phyloP scores from a whole-genome alignment of 148 eudicot genomes.

The Amaranthus cruentus region DNA sequence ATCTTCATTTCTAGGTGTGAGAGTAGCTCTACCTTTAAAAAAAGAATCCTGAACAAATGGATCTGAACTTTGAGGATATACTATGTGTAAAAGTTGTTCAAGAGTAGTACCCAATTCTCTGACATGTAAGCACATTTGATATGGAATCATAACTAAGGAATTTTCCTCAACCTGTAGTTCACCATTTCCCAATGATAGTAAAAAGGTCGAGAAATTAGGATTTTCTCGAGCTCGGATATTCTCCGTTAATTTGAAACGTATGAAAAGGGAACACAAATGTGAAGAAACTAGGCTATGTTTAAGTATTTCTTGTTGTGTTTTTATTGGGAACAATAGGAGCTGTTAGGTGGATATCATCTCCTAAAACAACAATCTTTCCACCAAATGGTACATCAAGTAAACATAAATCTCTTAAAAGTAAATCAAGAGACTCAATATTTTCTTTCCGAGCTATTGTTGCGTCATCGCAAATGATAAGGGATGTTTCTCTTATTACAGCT shows the following conservation, averaged over 20 bases:
- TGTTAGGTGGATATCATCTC: neutral
- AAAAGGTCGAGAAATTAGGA: neutral
- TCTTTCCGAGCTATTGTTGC: too few species aligned
- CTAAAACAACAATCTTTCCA: neutral
- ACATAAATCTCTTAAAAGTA: neutral
- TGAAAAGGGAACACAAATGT: neutral
- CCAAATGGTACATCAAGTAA: neutral
- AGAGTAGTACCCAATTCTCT: neutral
- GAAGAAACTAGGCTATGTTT: conserved; percentile 9
- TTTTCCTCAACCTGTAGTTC: neutral
- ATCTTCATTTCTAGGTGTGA: conserved; percentile 13
- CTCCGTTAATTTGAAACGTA: neutral
- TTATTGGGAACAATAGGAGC: neutral
- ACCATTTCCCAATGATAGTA: neutral
- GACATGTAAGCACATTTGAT: neutral
- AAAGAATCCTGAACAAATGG: neutral
- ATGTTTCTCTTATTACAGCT: neutral
- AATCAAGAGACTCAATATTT: neutral
- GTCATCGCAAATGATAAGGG: neutral
- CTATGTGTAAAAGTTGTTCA: neutral
- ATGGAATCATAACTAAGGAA: neutral
- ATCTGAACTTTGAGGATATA: neutral
- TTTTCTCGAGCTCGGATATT: conserved; percentile 6
- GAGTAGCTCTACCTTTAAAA: neutral
- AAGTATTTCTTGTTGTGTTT: neutral